Evolutionary conservation across 2,329 filamentous ascomycete species (phyloP).

Genomic region (Claviceps sp.): DNA sequence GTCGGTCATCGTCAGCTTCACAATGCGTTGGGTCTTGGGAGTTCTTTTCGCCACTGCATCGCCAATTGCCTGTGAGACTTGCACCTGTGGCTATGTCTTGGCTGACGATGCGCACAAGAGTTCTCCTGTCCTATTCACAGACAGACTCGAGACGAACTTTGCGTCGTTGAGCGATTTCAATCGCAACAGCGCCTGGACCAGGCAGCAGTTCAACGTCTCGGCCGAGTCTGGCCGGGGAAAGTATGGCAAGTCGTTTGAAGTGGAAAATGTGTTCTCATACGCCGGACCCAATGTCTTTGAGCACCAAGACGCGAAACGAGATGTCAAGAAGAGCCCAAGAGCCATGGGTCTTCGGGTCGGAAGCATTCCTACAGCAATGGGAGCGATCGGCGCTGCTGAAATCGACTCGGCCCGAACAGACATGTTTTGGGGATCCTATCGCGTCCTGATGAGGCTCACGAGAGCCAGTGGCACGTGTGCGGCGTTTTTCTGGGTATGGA

Average conservation of each 20-base stretch:
- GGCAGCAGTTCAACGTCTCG: slow-evolving; percentile 54
- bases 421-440: slow-evolving; percentile 56
- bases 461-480: slow-evolving; percentile 53
- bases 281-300: slow-evolving; percentile 23
- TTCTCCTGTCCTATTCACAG: slow-evolving; percentile 44
- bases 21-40: neutral
- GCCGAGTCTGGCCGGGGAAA: slow-evolving; percentile 43
- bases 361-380: slow-evolving; percentile 25
- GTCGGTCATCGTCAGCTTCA: neutral
- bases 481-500: slow-evolving; percentile 62
- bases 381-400: slow-evolving; percentile 49
- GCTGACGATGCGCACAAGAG: slow-evolving; percentile 25
- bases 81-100: slow-evolving; percentile 60
- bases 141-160: slow-evolving; percentile 62
- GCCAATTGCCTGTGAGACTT: slow-evolving; percentile 25
- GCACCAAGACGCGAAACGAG: slow-evolving; percentile 8
- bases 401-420: slow-evolving; percentile 47
- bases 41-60: slow-evolving; percentile 7
- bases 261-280: slow-evolving; percentile 43
- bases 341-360: slow-evolving; percentile 41
- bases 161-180: slow-evolving; percentile 36
- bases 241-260: slow-evolving; percentile 50
- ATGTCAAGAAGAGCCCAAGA: slow-evolving; percentile 30
- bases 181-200: slow-evolving; percentile 45
- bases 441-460: slow-evolving; percentile 53